Evolutionary conservation across 768 basidiomycete species (phyloP).

Genomic region (Coprinellus micaceus): DNA sequence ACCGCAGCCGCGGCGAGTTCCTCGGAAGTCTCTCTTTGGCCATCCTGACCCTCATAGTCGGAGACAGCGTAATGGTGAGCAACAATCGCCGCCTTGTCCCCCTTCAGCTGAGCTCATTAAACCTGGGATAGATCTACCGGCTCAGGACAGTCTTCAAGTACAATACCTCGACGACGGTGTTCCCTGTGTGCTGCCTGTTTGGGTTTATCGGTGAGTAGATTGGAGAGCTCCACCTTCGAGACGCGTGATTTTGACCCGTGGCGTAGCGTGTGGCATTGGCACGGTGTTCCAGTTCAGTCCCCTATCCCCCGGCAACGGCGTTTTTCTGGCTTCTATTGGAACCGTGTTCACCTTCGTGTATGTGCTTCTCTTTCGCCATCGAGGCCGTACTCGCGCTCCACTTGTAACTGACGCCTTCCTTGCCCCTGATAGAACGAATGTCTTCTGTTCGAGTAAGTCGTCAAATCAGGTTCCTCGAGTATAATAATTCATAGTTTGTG

Average conservation of each 20-base stretch:
- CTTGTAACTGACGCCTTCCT: not conserved
- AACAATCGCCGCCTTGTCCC: not conserved
- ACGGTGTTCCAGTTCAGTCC: constrained; percentile 8
- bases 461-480: not conserved
- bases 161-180: constrained; percentile 9
- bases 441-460: constrained; percentile 10
- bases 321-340: constrained; percentile 8
- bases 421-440: constrained; percentile 5
- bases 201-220: constrained; percentile 6
- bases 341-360: constrained; percentile 10
- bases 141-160: constrained; percentile 10
- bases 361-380: not conserved
- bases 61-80: constrained; percentile 7
- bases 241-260: not conserved
- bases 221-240: too few relatives aligned
- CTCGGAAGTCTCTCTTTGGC: not conserved
- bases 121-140: constrained; percentile 2
- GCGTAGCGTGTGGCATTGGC: constrained; percentile 8
- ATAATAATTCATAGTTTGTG: too few relatives aligned
- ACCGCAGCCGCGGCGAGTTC: not conserved
- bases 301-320: constrained; percentile 1
- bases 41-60: constrained; percentile 8
- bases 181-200: constrained; percentile 6
- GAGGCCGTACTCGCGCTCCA: too few relatives aligned
- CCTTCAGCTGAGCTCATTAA: not conserved